Percentiles rank a stretch among this genome's conserved stretches.
Evolutionary conservation across 805 yeast species (phyloP).

Genomic region (Saturnispora serradocipensis): DNA sequence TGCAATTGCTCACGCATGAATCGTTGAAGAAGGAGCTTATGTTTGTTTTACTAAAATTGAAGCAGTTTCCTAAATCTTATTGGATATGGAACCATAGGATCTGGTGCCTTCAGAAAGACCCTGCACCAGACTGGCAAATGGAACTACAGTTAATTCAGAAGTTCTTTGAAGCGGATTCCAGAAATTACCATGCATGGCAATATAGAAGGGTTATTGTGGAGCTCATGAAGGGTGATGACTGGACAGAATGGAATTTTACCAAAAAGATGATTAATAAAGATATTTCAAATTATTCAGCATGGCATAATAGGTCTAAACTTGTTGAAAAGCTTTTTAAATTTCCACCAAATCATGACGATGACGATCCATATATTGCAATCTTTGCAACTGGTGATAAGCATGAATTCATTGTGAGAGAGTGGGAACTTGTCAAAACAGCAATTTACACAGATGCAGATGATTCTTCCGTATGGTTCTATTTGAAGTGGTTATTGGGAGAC

Average conservation of each 20-base stretch:
- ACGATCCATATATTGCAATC: constrained; percentile 7
- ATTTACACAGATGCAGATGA: constrained; percentile 90
- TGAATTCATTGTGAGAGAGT: constrained; percentile 43
- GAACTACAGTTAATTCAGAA: constrained; percentile 66
- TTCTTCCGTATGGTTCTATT: constrained; percentile 85
- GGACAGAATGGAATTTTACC: constrained; percentile 65
- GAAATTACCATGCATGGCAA: constrained; percentile 96
- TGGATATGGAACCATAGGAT: constrained; percentile 95
- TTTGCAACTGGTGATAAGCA: constrained; percentile 14
- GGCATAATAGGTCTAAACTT: constrained; percentile 80
- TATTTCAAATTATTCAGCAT: constrained; percentile 90
- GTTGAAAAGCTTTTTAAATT: constrained; percentile 41
- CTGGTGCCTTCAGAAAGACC: constrained; percentile 60
- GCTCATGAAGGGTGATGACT: constrained; percentile 21
- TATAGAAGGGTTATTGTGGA: constrained; percentile 68
- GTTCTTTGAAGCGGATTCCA: constrained; percentile 59
- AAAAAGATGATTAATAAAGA: constrained; percentile 69
- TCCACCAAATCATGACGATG: constrained; percentile 7
- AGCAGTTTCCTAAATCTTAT: constrained; percentile 75
- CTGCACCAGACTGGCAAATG: constrained; percentile 48
- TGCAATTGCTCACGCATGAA: constrained; percentile 22
- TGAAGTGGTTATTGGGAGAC: constrained; percentile 63
- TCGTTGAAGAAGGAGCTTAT: constrained; percentile 48
- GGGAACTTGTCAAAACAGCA: constrained; percentile 68
- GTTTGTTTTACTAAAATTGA: constrained; percentile 50